Evolutionary conservation across 1,139 yeast genomes (phyloP).

Genomic region (Debaryomyces nepalensis): DNA sequence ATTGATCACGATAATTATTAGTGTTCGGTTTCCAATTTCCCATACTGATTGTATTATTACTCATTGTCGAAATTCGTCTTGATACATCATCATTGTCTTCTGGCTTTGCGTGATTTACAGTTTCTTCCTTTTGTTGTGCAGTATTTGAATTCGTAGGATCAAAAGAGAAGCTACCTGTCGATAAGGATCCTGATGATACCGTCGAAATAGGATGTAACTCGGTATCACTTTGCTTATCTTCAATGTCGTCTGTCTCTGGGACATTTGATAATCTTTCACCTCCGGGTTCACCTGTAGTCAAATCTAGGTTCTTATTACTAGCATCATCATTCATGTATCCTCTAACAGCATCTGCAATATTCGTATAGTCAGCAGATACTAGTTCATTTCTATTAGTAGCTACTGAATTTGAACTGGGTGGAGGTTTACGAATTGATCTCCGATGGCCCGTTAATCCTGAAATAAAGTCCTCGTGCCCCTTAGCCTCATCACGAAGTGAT

Average conservation of each 20-base stretch:
- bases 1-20: constrained; percentile 52
- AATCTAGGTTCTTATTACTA: constrained; percentile 13
- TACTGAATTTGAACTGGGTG: constrained; percentile 19
- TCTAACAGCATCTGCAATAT: constrained; percentile 33
- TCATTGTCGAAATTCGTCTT: constrained; percentile 44
- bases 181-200: constrained; percentile 42
- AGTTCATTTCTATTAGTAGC: constrained; percentile 21
- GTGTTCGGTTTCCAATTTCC: constrained; percentile 62
- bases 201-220: constrained; percentile 29
- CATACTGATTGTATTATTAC: constrained; percentile 47
- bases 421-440: constrained; percentile 43
- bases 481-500: constrained; percentile 26
- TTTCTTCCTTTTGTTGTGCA: constrained; percentile 4
- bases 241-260: constrained; percentile 3
- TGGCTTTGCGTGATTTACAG: constrained; percentile 4
- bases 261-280: constrained; percentile 2
- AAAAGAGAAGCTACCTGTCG: constrained; percentile 42
- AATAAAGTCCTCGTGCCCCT: constrained; percentile 36
- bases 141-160: constrained; percentile 19
- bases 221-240: neutral
- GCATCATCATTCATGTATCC: constrained; percentile 25
- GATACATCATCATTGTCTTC: constrained; percentile 23
- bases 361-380: constrained; percentile 32
- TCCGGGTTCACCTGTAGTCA: constrained; percentile 6
- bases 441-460: constrained; percentile 34